Conservation (phyloP, 129 eudicot species). For the Flaveria brownii region DNA sequence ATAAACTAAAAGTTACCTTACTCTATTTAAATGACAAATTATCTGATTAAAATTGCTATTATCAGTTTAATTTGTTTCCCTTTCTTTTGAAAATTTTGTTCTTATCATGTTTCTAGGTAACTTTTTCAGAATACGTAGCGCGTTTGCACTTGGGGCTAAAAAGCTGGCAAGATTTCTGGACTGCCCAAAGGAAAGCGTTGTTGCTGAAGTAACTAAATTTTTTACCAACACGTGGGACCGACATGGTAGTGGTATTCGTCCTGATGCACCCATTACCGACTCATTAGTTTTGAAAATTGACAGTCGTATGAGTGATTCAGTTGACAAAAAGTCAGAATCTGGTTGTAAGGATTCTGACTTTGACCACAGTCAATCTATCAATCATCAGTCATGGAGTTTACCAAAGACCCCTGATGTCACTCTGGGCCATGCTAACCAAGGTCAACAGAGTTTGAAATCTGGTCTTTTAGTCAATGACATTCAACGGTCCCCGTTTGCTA, state of each 20-base stretch:
- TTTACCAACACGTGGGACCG: slow-evolving; percentile 81
- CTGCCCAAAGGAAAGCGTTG: slow-evolving; percentile 62
- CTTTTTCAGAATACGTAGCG: slow-evolving; percentile 80
- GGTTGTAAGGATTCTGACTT: slow-evolving; percentile 36
- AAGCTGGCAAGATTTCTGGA: slow-evolving; percentile 67
- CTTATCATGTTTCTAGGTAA: slow-evolving; percentile 50
- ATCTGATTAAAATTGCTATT: neutral
- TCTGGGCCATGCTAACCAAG: slow-evolving; percentile 39
- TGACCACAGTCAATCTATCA: slow-evolving; percentile 30
- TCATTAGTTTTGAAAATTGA: slow-evolving; percentile 29
- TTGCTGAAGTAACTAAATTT: slow-evolving; percentile 65
- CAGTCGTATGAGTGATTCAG: slow-evolving; percentile 29
- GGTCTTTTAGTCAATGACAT: slow-evolving; percentile 51
- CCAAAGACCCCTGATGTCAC: slow-evolving; percentile 31
- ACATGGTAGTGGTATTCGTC: slow-evolving; percentile 75
- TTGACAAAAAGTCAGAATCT: slow-evolving; percentile 33
- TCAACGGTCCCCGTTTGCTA: slow-evolving; percentile 68
- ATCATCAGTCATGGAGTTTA: slow-evolving; percentile 39
- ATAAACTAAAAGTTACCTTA: neutral
- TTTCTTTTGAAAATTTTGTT: neutral
- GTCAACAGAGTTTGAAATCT: slow-evolving; percentile 47
- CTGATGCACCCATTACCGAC: slow-evolving; percentile 58
- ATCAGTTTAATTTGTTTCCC: neutral
- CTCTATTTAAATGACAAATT: neutral
- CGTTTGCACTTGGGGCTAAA: slow-evolving; percentile 73